Conservation (phyloP, 176 grass and related monocot species). For the Oryza coarctata region DNA sequence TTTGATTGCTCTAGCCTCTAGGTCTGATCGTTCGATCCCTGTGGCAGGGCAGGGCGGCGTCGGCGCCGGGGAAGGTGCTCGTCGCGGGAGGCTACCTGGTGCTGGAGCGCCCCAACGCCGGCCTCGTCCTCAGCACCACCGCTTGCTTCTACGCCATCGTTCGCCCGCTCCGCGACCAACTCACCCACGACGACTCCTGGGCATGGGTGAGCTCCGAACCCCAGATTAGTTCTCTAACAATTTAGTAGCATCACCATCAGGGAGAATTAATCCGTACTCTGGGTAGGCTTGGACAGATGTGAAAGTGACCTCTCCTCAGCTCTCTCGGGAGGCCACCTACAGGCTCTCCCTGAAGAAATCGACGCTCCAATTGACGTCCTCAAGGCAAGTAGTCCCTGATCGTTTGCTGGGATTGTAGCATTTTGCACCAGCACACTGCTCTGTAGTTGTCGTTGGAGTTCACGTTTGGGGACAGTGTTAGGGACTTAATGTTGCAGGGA, state of each 20-base stretch:
- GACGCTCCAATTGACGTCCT: constrained; percentile 63
- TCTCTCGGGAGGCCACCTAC: constrained; percentile 66
- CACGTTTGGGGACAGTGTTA: neutral
- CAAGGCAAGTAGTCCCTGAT: constrained; percentile 42
- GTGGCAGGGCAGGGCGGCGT: constrained; percentile 56
- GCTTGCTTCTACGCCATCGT: constrained; percentile 89
- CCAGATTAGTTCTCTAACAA: neutral
- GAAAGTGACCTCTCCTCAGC: constrained; percentile 80
- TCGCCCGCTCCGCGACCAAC: constrained; percentile 54
- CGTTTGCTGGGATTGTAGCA: neutral
- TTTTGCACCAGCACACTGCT: neutral
- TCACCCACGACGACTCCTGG: constrained; percentile 59
- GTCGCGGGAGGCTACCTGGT: constrained; percentile 87
- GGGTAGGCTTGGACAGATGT: constrained; percentile 78
- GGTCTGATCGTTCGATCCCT: constrained; percentile 20
- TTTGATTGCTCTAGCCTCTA: neutral
- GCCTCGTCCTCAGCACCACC: constrained; percentile 84
- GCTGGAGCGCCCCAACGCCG: constrained; percentile 80
- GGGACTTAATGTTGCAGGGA: constrained; percentile 39
- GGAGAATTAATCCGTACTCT: neutral
- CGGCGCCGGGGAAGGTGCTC: constrained; percentile 87
- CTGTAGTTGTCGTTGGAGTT: neutral
- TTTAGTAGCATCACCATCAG: neutral
- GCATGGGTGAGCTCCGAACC: constrained; percentile 54
- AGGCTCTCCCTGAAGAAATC: constrained; percentile 73